Percentiles rank a stretch among this genome's conserved stretches.
Evolutionary conservation across 2,329 filamentous ascomycete species (phyloP).

Genomic region (Coniochaeta hoffmannii): DNA sequence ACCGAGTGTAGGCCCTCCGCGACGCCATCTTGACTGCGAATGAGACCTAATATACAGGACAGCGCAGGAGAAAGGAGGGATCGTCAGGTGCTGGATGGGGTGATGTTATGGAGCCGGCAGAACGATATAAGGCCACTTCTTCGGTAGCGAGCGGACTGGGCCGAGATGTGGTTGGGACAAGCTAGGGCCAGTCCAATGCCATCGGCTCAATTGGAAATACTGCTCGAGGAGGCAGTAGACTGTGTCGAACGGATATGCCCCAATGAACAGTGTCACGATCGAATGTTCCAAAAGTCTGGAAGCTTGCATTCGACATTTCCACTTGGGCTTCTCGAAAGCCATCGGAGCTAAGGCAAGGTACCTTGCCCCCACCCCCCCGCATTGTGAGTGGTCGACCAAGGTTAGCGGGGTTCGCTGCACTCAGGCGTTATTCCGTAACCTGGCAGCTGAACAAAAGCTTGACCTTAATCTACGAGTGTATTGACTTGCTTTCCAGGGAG

Average conservation of each 20-base stretch:
- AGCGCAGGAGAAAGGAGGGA: background rate
- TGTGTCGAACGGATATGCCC: background rate
- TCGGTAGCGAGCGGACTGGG: background rate
- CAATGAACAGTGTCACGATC: background rate
- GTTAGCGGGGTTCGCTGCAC: no score
- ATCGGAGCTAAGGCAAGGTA: background rate
- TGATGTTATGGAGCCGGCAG: slow-evolving; percentile 10
- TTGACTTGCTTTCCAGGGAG: no score
- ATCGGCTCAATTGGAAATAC: background rate
- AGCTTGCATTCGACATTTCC: background rate
- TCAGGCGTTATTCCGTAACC: no score
- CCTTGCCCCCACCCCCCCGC: no score
- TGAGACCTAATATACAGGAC: slow-evolving; percentile 8
- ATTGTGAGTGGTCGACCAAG: background rate
- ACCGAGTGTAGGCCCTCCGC: slow-evolving; percentile 11
- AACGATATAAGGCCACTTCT: slow-evolving; percentile 17
- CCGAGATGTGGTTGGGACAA: background rate
- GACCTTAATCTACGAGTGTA: no score
- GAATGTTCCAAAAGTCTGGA: slow-evolving; percentile 2
- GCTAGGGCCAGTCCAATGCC: background rate
- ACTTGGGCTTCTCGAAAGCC: background rate
- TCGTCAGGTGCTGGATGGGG: slow-evolving; percentile 10
- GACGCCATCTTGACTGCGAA: slow-evolving; percentile 14
- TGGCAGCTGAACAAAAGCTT: no score
- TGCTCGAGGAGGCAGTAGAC: background rate